phyloP scores from a whole-genome alignment of 352 stramenopile genomes.

The Globisporangium ultimum region DNA sequence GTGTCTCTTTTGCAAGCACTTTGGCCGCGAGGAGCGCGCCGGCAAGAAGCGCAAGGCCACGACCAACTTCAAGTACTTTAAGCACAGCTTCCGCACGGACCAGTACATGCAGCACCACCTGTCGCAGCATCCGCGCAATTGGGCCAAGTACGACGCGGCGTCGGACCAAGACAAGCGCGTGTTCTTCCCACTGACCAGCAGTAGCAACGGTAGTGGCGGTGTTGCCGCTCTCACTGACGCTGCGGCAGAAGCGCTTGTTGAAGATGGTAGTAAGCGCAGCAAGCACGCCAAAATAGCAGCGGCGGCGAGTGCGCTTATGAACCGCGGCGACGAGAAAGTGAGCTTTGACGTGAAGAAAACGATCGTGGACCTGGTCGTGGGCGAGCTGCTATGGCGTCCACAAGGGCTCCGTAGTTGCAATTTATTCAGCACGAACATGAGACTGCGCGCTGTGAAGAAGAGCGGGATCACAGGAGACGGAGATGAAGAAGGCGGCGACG shows the following conservation, averaged over 20 bases:
- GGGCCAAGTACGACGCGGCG: constrained; percentile 39
- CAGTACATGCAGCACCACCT: constrained; percentile 70
- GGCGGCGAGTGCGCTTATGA: not conserved
- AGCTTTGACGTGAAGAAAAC: constrained; percentile 12
- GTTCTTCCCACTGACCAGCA: constrained; percentile 38
- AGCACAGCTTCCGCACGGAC: constrained; percentile 58
- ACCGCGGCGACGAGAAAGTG: not conserved
- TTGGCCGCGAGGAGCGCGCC: constrained; percentile 50
- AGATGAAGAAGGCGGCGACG: not conserved
- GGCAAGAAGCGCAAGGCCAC: constrained; percentile 53
- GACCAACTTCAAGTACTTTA: constrained; percentile 70
- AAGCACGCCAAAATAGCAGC: not conserved
- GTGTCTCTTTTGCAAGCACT: constrained; percentile 66
- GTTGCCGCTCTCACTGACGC: not conserved
- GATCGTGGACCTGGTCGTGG: constrained; percentile 10
- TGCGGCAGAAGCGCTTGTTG: too few species aligned
- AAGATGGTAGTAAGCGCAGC: not conserved
- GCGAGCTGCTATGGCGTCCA: constrained; percentile 7
- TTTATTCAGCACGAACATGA: not conserved
- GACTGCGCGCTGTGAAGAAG: not conserved
- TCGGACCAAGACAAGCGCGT: constrained; percentile 35
- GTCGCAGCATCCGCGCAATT: constrained; percentile 48
- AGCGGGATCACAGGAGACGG: not conserved
- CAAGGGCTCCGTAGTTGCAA: constrained; percentile 4
- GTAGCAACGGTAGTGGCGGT: not conserved